Evolutionary conservation across 352 stramenopile species (phyloP).

Genomic region (Pilasporangium apinafurcum): DNA sequence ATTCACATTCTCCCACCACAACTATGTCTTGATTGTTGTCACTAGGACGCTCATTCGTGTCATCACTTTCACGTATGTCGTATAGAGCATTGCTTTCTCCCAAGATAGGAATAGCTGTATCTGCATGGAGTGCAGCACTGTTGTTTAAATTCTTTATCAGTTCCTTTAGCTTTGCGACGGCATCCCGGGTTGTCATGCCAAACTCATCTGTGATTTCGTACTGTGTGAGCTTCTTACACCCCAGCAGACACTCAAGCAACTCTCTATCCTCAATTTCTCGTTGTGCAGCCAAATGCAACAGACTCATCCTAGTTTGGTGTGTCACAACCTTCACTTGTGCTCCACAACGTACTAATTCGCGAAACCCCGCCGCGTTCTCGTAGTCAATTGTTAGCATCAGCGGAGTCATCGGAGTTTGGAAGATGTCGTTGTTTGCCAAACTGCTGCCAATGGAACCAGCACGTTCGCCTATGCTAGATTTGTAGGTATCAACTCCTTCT

Average conservation of each 20-base stretch:
- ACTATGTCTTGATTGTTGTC: too few species aligned
- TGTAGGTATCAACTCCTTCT: too few species aligned
- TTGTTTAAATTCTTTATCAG: constrained; percentile 3
- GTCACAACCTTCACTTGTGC: constrained; percentile 34
- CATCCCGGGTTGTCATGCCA: constrained; percentile 25
- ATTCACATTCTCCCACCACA: too few species aligned
- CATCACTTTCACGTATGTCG: too few species aligned
- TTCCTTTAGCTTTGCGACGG: constrained; percentile 4
- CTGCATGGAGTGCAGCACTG: too few species aligned
- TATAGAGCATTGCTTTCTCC: too few species aligned
- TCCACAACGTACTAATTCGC: constrained; percentile 34
- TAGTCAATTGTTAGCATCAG: constrained; percentile 51
- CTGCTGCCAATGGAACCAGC: not conserved
- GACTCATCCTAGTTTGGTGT: constrained; percentile 32
- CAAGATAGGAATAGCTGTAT: too few species aligned
- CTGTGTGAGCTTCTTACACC: constrained; percentile 2
- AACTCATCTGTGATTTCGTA: constrained; percentile 25
- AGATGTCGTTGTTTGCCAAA: not conserved
- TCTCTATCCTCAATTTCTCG: constrained; percentile 2
- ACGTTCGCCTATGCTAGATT: too few species aligned
- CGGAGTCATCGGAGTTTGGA: constrained; percentile 22
- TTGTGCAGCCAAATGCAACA: constrained; percentile 40
- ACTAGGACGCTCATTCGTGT: too few species aligned
- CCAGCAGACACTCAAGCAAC: constrained; percentile 6
- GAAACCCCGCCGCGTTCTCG: constrained; percentile 39